Base-by-base conservation (phyloP, 352 stramenopile genomes). In the Phytopythium oedochilum region DNA sequence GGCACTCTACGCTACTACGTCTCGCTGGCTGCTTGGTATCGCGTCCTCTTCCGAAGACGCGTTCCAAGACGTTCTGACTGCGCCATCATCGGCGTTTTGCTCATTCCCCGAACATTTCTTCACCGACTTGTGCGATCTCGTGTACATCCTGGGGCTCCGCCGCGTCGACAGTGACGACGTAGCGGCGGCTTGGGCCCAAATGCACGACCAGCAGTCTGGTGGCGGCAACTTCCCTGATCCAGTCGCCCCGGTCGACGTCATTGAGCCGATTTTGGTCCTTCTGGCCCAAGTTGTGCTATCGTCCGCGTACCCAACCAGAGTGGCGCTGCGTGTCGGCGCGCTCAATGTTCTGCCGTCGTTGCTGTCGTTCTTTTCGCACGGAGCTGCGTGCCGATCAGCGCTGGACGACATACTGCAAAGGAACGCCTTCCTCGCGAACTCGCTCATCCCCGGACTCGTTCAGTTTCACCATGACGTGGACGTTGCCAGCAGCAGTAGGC, bases 391-490 rank as follows among this genome's bases (percentile, higher is more conserved):
- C 14, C 64, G 63, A 23, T 14, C 48, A 5, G 29, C 59, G 0
- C 14, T 70, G 3, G 61, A 64, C 8, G 22, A 56, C 0, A 62
- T 75, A 0, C 66, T 84, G 34, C 35, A 68, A 14, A 46, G 48
- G 1, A 68, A 60, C 23, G 12, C 36, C 6, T 45, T 80, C 9
- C 56, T 84, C 17, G 52, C 51, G 1, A 18, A 51, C 12, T 56
- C 31, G 2, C 40, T 66, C 15, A 59, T 74, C 4, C 44, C 29
- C 4, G 61, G 62, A 1, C 54, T 83, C 17, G 49, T 83, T 1
- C 61, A 60, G 3, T 84, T 80, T 35, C 73, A 84, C 38, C 60
- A 74, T 22, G 75, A 88, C 38, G 80, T 89, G 71, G 78, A 89
- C 36, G 67, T 58, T 23, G 88, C 87, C 63, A 78, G 86, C 46